Conservation (phyloP, 2,329 filamentous ascomycete genomes). For the Phyllachora maydis region DNA sequence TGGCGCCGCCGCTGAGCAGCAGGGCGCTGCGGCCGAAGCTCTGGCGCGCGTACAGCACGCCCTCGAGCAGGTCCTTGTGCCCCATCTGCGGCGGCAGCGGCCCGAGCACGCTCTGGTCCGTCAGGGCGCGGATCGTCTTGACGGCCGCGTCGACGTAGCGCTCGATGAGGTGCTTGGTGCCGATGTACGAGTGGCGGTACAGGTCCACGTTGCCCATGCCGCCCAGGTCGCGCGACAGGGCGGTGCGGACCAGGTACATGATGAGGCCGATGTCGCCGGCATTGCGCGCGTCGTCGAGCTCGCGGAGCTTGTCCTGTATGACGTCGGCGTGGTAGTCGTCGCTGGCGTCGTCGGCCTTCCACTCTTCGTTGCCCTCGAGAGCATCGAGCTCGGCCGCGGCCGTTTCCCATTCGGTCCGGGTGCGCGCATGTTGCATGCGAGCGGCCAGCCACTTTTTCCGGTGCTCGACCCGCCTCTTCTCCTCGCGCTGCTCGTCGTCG, state of each 20-base stretch:
- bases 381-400: constrained; percentile 60
- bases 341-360: constrained; percentile 48
- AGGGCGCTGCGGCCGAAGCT: constrained; percentile 73
- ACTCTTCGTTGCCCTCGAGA: constrained; percentile 60
- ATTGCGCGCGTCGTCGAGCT: constrained; percentile 54
- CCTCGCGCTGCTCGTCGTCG: constrained; percentile 24
- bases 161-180: constrained; percentile 76
- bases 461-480: constrained; percentile 26
- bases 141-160: constrained; percentile 66
- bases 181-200: constrained; percentile 68
- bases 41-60: constrained; percentile 51
- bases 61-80: constrained; percentile 39
- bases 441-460: constrained; percentile 40
- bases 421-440: constrained; percentile 48
- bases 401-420: constrained; percentile 50
- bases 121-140: constrained; percentile 50
- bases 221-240: constrained; percentile 61
- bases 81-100: constrained; percentile 31
- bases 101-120: constrained; percentile 35
- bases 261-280: constrained; percentile 55
- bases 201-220: constrained; percentile 69
- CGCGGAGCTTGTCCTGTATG: constrained; percentile 45
- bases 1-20: constrained; percentile 67
- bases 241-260: constrained; percentile 63
- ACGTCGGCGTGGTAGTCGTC: constrained; percentile 52